Evolutionary conservation across 2,329 filamentous ascomycete genomes (phyloP), one percentile per base, ranked within the genome.

Genomic region (Aspergillus cejpii): DNA sequence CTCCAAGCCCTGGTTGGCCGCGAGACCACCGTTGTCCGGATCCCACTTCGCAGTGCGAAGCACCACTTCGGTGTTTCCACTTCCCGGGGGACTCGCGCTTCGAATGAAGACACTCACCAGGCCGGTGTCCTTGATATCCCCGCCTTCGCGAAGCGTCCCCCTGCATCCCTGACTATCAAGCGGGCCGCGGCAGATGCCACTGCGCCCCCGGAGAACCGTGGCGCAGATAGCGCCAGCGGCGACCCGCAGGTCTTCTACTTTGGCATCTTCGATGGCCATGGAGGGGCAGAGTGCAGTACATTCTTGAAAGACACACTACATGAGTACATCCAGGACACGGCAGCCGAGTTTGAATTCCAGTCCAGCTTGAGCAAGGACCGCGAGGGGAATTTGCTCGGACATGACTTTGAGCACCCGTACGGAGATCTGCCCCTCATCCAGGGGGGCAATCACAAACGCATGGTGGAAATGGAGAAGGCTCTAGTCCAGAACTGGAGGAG

Each of bases 201-300:
- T 19, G 39, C 49, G 5, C 37, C 53, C 7, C 48, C 51, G 73
- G 66, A 81, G 78, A 39, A 87, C 78, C 19, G 80, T 75, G 67
- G 52, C 7, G 87, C 87, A 5, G 85, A 87, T 46, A 85, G 83
- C 52, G 80, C 85, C 1, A 85, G 80, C 51, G 91, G 91, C 2
- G 91, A 97, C 61, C 91, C 91, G 1, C 91, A 97, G 63, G 84
- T 97, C 26, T 98, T 98, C 67, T 98, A 97, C 67, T 98, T 96
- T 74, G 90, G 80, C 1, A 83, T 97, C 1, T 98, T 97, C 60
- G 92, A 98, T 66, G 92, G 92, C 2, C 92, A 98, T 69, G 92
- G 92, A 7, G 92, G 92, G 15, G 78, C 74, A 15, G 86, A 95
- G 64, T 97, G 92, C 66, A 89, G 88, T 48, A 82, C 84, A 14